Base-by-base conservation (phyloP, 2,329 filamentous ascomycete genomes). In the Phaeosphaeria sp. region DNA sequence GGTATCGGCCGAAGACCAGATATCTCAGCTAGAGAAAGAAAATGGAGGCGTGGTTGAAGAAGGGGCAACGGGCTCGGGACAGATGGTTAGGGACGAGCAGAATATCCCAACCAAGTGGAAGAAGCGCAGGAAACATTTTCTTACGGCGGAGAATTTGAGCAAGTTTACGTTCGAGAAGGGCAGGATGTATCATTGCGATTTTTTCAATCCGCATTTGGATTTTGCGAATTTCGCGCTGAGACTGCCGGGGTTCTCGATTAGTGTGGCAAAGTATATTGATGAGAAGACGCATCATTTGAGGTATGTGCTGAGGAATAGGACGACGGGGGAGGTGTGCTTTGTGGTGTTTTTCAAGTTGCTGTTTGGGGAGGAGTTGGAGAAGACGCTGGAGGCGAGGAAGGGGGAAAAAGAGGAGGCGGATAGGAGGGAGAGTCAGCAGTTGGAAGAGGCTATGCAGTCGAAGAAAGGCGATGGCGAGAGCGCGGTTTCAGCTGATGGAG, bases 151-250 rank as follows among this genome's bases (percentile, higher is more conserved):
- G 20, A 73, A 79, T 27, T 67, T 79, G 11, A 67, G 77, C 27
- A 49, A 58, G 0, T 79, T 81, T 48, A 70, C 72, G 0, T 82
- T 82, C 48, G 79, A 82, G 56, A 75, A 78, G 54, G 80, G 77
- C 0, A 56, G 81, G 20, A 53, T 77, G 53, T 82, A 83, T 53
- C 74, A 79, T 40, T 79, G 69, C 1, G 81, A 83, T 54, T 82
- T 83, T 57, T 81, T 79, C 71, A 83, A 83, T 52, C 79, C 79
- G 21, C 81, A 82, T 64, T 64, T 83, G 5, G 80, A 82, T 59
- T 83, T 82, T 64, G 76, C 77, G 1, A 80, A 80, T 45, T 81
- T 81, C 56, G 69, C 76, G 2, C 58, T 83, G 2, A 77, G 79
- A 53, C 59, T 83, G 17, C 81, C 80, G 0, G 81, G 80, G 0